Evolutionary conservation across 163 green algal species (phyloP).

Genomic region (Coccomyxa subellipsoidea): DNA sequence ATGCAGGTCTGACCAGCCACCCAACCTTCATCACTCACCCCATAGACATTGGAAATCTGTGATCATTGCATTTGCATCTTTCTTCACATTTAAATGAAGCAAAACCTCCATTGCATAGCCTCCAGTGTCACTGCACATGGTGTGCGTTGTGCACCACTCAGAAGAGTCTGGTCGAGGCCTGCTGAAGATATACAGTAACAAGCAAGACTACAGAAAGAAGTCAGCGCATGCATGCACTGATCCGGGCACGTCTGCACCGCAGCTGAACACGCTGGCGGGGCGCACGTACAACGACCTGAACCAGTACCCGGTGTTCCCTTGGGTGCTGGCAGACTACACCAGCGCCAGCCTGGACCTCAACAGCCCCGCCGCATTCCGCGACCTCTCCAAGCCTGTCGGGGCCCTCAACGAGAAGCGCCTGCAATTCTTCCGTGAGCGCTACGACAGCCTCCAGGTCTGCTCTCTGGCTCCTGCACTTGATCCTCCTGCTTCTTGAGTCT

Average conservation of each 20-base stretch:
- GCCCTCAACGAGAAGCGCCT: slow-evolving; percentile 46
- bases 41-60: too few relatives aligned
- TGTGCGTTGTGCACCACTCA: too few relatives aligned
- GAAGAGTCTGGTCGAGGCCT: too few relatives aligned
- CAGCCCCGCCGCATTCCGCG: slow-evolving; percentile 28
- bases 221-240: neutral
- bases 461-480: too few relatives aligned
- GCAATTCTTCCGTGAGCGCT: slow-evolving; percentile 43
- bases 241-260: neutral
- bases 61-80: neutral
- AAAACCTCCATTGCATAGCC: neutral
- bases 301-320: slow-evolving; percentile 60
- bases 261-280: slow-evolving; percentile 56
- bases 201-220: neutral
- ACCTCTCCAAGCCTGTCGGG: slow-evolving; percentile 40
- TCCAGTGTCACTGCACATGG: too few relatives aligned
- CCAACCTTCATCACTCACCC: too few relatives aligned
- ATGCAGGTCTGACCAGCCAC: slow-evolving; percentile 37
- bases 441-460: slow-evolving; percentile 24
- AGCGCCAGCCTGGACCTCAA: slow-evolving; percentile 36
- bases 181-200: neutral
- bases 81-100: neutral
- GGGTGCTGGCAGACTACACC: slow-evolving; percentile 46
- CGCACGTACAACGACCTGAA: slow-evolving; percentile 58
- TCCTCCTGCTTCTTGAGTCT: too few relatives aligned